A percentile compares a stretch with the other conserved stretches of the same genome.
Evolutionary conservation across 352 stramenopile species (phyloP).

Genomic region (Phytopythium oedochilum): DNA sequence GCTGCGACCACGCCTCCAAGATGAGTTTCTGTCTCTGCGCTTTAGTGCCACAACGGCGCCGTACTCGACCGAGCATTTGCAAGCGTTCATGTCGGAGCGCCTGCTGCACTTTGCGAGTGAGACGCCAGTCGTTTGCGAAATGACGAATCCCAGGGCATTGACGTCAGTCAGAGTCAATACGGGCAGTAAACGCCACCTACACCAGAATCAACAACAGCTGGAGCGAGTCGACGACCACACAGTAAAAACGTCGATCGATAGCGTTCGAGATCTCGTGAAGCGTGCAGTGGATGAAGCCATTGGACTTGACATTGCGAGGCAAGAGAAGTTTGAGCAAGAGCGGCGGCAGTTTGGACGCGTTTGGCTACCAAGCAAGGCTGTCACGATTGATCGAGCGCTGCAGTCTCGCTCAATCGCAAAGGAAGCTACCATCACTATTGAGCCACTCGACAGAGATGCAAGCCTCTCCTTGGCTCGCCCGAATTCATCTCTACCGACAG

Average conservation of each 20-base stretch:
- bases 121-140: constrained; percentile 36
- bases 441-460: neutral
- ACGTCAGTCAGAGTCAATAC: neutral
- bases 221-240: neutral
- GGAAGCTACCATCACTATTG: neutral
- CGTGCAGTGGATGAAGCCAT: constrained; percentile 41
- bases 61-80: constrained; percentile 22
- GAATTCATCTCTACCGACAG: neutral
- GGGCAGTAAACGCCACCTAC: neutral
- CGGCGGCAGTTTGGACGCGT: constrained; percentile 22
- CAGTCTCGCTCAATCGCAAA: neutral
- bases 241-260: constrained; percentile 1
- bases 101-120: constrained; percentile 32
- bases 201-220: neutral
- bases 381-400: neutral
- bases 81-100: constrained; percentile 16
- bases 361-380: constrained; percentile 26
- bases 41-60: constrained; percentile 25
- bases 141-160: constrained; percentile 4
- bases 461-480: neutral
- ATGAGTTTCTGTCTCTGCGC: constrained; percentile 22
- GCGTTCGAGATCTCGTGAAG: constrained; percentile 22
- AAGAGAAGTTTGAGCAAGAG: constrained; percentile 24
- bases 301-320: constrained; percentile 18
- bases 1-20: constrained; percentile 25